Evolutionary conservation across 2,329 filamentous ascomycete genomes (phyloP), one percentile per base, ranked within the genome.

Genomic region (Colletotrichum incanum): DNA sequence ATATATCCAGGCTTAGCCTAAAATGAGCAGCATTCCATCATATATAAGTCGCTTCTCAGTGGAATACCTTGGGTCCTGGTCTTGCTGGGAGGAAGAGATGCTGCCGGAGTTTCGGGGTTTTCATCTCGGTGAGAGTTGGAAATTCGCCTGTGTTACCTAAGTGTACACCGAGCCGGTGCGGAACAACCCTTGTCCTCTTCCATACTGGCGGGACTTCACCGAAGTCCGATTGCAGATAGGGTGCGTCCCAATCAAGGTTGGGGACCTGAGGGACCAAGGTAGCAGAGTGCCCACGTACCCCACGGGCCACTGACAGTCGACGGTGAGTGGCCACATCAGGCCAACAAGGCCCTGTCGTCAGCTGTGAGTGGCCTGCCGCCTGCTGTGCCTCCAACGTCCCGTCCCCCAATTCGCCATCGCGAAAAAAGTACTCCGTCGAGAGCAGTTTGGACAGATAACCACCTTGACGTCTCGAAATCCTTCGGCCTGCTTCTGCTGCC

Each of bases 371-470:
- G 64, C 55, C 67, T 59, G 20, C n/a, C 43, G 41, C 23, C 37
- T 31, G 34, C 56, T 11, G 34, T 37, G 34, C 34, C 34, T 37
- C 34, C 34, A 37, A 37, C 34, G 34, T 37, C 34, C 12, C n/a
- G 28, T 26, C 20, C 23, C 67, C 50, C 58, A 69, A 65, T 72
- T 72, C 54, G 66, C 66, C 70, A 72, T 72, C 66, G 54, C 66
- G 67, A 73, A 70, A 41, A 50, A 61, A 59, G 28, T 16, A 54
- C 18, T 54, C 16, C 16, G 16, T 34, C 7, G 50, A 3, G 34
- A 39, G 34, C 34, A 71, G 60, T 71, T 56, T 56, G 56, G 31
- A 73, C 71, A 73, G 71, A 71, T 73, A 65, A 52, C 59, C 49
- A 68, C 47, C 31, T 41, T 20, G 52, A 41, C 50, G 50, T 54